Conservation (phyloP, 345 rosid species). For the Citrus medica region DNA sequence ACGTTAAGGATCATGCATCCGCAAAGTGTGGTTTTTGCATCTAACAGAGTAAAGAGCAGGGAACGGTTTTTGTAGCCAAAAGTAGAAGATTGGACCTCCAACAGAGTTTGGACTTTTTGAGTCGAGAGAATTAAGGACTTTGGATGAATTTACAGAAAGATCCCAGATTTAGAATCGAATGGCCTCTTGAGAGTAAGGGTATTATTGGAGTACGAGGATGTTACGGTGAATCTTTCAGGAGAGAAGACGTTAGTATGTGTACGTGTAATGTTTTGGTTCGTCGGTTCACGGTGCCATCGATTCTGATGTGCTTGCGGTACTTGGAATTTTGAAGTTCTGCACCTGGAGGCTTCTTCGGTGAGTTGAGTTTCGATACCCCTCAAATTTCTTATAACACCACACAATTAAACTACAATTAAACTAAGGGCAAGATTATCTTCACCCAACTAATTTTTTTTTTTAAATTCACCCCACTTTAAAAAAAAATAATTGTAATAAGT, state of each 20-base stretch:
- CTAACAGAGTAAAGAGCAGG: slow-evolving; percentile 22
- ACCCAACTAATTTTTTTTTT: no score
- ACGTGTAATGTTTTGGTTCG: background rate
- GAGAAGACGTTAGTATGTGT: background rate
- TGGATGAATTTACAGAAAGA: background rate
- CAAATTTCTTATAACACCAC: no score
- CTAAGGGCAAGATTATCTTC: no score
- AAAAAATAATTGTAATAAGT: no score
- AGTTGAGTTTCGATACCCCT: no score
- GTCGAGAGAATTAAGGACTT: background rate
- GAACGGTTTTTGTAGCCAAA: slow-evolving; percentile 8
- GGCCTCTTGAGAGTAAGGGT: background rate
- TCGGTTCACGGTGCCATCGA: background rate
- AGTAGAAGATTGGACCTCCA: background rate
- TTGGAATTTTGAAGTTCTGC: background rate
- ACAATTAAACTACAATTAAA: no score
- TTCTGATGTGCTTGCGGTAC: background rate
- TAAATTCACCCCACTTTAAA: no score
- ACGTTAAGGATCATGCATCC: slow-evolving; percentile 54
- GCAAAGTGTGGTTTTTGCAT: slow-evolving; percentile 29
- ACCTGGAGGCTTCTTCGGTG: no score
- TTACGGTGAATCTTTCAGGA: background rate
- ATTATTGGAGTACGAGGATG: background rate
- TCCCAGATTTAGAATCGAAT: background rate
- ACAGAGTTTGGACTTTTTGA: background rate